A percentile compares a stretch with the other conserved stretches of the same genome.
Conservation (phyloP, 768 basidiomycete genomes). For the Sporobolomyces roseus region DNA sequence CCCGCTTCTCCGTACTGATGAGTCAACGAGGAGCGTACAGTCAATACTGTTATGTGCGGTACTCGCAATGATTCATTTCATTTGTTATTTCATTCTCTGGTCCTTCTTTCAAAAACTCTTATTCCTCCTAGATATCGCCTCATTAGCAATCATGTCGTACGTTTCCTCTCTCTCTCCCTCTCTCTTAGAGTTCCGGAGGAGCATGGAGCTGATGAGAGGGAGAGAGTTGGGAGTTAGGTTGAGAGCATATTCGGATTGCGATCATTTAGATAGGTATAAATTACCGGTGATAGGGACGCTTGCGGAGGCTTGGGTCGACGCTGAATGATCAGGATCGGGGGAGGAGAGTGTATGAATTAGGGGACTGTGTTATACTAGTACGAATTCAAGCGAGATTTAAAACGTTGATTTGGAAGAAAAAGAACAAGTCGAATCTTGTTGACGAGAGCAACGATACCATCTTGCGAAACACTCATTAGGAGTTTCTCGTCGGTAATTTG, state of each 20-base stretch:
- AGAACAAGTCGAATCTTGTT: too few relatives aligned
- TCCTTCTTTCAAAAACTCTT: conserved; percentile 31
- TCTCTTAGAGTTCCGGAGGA: too few relatives aligned
- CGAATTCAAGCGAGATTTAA: too few relatives aligned
- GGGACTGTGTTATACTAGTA: too few relatives aligned
- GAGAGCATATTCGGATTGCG: conserved; percentile 37
- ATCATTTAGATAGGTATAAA: conserved; percentile 31
- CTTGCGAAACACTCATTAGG: too few relatives aligned
- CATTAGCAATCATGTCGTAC: conserved; percentile 22
- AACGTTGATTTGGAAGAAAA: too few relatives aligned
- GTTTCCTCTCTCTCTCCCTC: neutral
- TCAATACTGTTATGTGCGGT: conserved; percentile 31
- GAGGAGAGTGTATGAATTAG: too few relatives aligned
- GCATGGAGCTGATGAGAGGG: neutral
- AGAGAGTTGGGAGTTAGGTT: conserved; percentile 5
- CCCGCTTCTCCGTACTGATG: too few relatives aligned
- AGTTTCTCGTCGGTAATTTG: too few relatives aligned
- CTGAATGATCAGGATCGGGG: conserved; percentile 22
- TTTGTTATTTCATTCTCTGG: conserved; percentile 31
- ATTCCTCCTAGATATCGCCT: conserved; percentile 30
- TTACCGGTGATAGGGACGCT: conserved; percentile 40
- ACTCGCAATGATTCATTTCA: conserved; percentile 39
- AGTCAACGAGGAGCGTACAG: too few relatives aligned
- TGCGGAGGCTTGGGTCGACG: conserved; percentile 38
- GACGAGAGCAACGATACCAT: too few relatives aligned